These are phyloP conservation scores for Cardiospermum halicacabum DNA, from an alignment of 345 rosid genomes.

Conservation along the genomic window DNA sequence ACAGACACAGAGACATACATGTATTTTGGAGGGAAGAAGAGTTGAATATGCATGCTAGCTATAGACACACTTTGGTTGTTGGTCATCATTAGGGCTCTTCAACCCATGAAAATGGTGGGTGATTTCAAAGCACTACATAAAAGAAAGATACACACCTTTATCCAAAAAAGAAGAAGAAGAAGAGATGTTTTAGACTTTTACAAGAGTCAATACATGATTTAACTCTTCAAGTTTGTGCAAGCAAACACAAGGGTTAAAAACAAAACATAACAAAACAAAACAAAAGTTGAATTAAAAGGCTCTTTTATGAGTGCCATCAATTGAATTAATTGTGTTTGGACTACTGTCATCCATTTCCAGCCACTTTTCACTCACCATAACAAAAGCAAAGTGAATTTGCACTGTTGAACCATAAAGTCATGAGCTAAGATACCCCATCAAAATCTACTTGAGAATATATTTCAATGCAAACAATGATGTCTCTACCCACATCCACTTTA, in stretches of 20 bases:
- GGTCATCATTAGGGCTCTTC: too few species aligned
- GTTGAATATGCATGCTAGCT: slow-evolving; percentile 2
- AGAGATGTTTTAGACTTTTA: slow-evolving; percentile 23
- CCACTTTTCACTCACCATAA: slow-evolving; percentile 55
- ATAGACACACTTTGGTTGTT: too few species aligned
- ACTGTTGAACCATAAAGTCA: slow-evolving; percentile 30
- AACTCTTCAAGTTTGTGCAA: slow-evolving; percentile 36
- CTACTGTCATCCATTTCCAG: slow-evolving; percentile 76
- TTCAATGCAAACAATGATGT: slow-evolving; percentile 52
- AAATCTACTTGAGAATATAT: slow-evolving; percentile 51
- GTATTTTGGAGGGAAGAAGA: too few species aligned
- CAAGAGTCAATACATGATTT: slow-evolving; percentile 35
- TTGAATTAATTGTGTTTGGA: slow-evolving; percentile 42
- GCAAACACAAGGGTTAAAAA: slow-evolving; percentile 7
- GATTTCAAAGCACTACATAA: slow-evolving; percentile 13
- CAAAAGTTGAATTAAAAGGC: slow-evolving; percentile 17
- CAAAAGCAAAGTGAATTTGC: slow-evolving; percentile 34
- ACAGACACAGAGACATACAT: too few species aligned
- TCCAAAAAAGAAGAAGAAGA: neutral
- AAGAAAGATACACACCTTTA: slow-evolving; percentile 3
- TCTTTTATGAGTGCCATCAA: slow-evolving; percentile 45
- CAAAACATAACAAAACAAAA: neutral
- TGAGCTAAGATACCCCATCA: slow-evolving; percentile 24
- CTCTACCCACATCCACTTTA: slow-evolving; percentile 29
- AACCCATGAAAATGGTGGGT: slow-evolving; percentile 16